Evolutionary conservation across 352 stramenopile species (phyloP), one percentile per base, ranked within the genome.

Genomic region (Pythium pyrilobum): DNA sequence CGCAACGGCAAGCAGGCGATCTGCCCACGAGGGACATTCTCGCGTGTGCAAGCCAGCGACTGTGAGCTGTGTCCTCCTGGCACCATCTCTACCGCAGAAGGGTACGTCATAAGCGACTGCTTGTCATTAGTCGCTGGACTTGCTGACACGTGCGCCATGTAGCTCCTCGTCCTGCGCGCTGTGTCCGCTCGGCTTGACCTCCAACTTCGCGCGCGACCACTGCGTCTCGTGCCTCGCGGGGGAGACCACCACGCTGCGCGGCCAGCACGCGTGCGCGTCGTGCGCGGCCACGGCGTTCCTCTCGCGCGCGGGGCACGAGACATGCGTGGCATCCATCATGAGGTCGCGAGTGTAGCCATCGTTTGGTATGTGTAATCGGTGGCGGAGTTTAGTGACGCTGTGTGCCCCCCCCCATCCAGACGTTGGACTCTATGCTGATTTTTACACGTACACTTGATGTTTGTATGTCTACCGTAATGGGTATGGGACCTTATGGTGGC

Each of bases 61-160:
- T 88, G 77, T 33, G 52, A 74, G 36, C 79, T 57, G 40, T 88
- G 77, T 47, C 77, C 74, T 9, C 77, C 77, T 16, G 77, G 77
- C 5, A 78, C 74, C 5, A 84, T 85, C 34, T 81, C 72, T 10
- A 59, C 18, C 0, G 56, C 57, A 1, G 62, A 79, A 46, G 70
- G 64, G 66, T 85, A 65, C 32, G 72, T 52, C 18, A 9, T 20
- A 40, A 20, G 25, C 16, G n/a, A 3, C 21, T 44, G 13, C 5
- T 55, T 52, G 32, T 37, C 9, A 5, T 10, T 5, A 21, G 27
- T 29, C 7, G 9, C 20, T 45, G 24, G 8, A 15, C 36, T 11
- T 47, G 11, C n/a, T 29, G 23, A 27, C 12, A 24, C 20, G 38
- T 48, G n/a, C 1, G 11, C 21, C 10, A 29, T 43, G 16, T 41